Evolutionary conservation across 2,329 filamentous ascomycete genomes (phyloP), one percentile per base, ranked within the genome.

Genomic region (Trichoderma semiorbis): DNA sequence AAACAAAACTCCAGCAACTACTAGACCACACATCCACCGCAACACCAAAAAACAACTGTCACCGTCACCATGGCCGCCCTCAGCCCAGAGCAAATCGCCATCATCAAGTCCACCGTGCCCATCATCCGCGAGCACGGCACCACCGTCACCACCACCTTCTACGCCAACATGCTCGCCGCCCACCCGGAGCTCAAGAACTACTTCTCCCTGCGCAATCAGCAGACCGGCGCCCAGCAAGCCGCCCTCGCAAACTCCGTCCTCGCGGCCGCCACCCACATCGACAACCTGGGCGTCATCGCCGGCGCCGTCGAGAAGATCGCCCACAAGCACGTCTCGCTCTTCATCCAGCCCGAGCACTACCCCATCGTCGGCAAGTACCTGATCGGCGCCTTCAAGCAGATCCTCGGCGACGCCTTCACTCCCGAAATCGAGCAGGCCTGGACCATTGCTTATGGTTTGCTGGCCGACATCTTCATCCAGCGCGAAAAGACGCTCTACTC

Each of bases 91-190:
- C 92, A 95, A 82, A 85, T 91, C 74, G 82, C 86, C 73, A 90
- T 92, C 76, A 90, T 95, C 84, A 94, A 94, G 81, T 85, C 92
- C 50, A 95, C 93, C 1, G 91, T 90, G 47, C 93, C 93, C 3
- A 87, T 93, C 28, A 85, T 95, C 10, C 86, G 89, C 74, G 84
- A 89, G 73, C 88, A 94, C 79, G 92, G 92, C 80, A 83, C 84
- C 26, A 83, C 85, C 57, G 93, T 95, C 79, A 94, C 92, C 16
- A 85, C 84, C 3, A 82, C 86, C 74, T 94, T 95, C 84, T 95
- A 95, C 84, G 82, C 84, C 58, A 91, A 89, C 82, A 85, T 95
- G 82, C 84, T 95, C 30, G 75, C 74, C 18, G 88, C 88, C 5
- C 83, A 92, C 74, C 92, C 92, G 0, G 84, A 86, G 21, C 85